These are phyloP conservation scores for Plasmodium chabaudi DNA, from an alignment of 169 alveolate genomes.

Conservation along the genomic window DNA sequence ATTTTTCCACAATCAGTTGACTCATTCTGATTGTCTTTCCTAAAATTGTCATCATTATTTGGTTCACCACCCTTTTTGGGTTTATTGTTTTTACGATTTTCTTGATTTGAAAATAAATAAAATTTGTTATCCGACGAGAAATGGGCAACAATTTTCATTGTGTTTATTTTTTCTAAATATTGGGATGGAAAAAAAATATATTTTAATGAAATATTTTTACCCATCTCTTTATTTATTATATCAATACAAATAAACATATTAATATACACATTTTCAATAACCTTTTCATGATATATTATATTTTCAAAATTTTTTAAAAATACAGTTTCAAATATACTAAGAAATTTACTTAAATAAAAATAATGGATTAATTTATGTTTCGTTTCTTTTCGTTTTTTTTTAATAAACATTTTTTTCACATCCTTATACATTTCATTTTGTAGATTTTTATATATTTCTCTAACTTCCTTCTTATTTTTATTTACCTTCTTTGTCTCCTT, in stretches of 20 bases:
- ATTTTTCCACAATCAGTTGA: not conserved
- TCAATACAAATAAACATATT: conserved; percentile 76
- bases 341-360: conserved; percentile 66
- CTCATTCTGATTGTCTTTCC: not conserved
- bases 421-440: conserved; percentile 62
- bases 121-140: conserved; percentile 27
- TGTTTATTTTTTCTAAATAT: conserved; percentile 16
- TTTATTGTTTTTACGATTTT: not conserved
- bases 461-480: conserved; percentile 40
- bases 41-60: not conserved
- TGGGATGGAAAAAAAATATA: conserved; percentile 53
- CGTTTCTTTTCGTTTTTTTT: conserved; percentile 39
- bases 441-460: conserved; percentile 23
- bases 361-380: conserved; percentile 52
- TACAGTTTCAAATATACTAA: conserved; percentile 66
- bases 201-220: conserved; percentile 45
- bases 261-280: conserved; percentile 48
- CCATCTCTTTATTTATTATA: conserved; percentile 55
- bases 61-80: not conserved
- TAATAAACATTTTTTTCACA: conserved; percentile 57
- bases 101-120: conserved; percentile 11
- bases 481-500: not conserved
- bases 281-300: conserved; percentile 58
- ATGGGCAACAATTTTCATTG: conserved; percentile 37
- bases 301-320: conserved; percentile 66